Conservation (phyloP, 495 filamentous ascomycete genomes). For the Massariosphaeria phaeospora region DNA sequence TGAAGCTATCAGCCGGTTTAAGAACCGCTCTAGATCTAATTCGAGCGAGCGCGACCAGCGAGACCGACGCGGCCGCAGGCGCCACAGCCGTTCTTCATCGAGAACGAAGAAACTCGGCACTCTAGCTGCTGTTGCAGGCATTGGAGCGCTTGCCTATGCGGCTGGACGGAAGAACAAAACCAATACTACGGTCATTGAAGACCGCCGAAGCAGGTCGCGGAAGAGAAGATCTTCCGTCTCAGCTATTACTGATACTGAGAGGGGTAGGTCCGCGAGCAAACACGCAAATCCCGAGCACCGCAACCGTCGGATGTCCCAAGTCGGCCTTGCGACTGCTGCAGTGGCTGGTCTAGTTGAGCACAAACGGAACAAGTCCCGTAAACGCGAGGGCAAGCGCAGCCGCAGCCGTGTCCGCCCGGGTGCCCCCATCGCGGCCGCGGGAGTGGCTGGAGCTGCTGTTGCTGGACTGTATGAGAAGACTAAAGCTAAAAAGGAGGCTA, state of each 20-base stretch:
- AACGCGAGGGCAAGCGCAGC: slow-evolving; percentile 50
- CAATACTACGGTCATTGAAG: slow-evolving; percentile 49
- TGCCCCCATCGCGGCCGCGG: slow-evolving; percentile 67
- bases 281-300: slow-evolving; percentile 55
- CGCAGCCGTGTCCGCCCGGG: slow-evolving; percentile 58
- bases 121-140: slow-evolving; percentile 70
- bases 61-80: slow-evolving; percentile 19
- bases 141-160: slow-evolving; percentile 51
- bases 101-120: slow-evolving; percentile 60
- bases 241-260: slow-evolving; percentile 28
- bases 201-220: slow-evolving; percentile 66
- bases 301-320: slow-evolving; percentile 67
- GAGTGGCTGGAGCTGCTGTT: slow-evolving; percentile 70
- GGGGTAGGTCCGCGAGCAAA: slow-evolving; percentile 33
- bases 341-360: slow-evolving; percentile 71
- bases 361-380: slow-evolving; percentile 65
- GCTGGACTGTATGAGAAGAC: slow-evolving; percentile 76
- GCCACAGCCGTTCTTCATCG: slow-evolving; percentile 48
- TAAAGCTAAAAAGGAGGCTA: slow-evolving; percentile 62
- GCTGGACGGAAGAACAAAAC: slow-evolving; percentile 57
- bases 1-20: slow-evolving; percentile 62
- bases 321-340: slow-evolving; percentile 71
- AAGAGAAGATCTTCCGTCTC: slow-evolving; percentile 54
- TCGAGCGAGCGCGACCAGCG: slow-evolving; percentile 25
- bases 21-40: slow-evolving; percentile 43